phyloP scores from a whole-genome alignment of 805 yeast species.

The Candida ponderosae region DNA sequence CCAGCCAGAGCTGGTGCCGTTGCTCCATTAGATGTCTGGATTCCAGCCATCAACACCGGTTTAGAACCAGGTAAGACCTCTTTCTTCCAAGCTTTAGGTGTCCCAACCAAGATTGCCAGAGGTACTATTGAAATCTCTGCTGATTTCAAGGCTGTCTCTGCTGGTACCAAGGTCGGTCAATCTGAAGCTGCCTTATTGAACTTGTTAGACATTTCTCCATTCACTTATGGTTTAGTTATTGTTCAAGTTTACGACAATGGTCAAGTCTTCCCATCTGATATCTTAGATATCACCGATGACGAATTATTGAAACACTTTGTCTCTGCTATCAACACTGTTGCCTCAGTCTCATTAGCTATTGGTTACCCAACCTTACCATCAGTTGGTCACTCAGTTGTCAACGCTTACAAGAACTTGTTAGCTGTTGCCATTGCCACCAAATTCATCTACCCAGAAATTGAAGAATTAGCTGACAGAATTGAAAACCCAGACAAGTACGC shows the following conservation, averaged over 20 bases:
- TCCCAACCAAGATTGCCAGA: constrained; percentile 99
- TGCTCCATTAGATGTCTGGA: constrained; percentile 96
- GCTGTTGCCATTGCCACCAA: constrained; percentile 98
- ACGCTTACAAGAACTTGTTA: constrained; percentile 98
- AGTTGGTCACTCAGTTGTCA: constrained; percentile 96
- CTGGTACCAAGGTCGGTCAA: constrained; percentile 89
- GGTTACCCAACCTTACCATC: constrained; percentile 99
- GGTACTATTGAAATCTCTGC: constrained; percentile 99
- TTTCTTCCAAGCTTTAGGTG: constrained; percentile 99
- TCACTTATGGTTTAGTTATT: constrained; percentile 96
- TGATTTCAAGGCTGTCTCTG: constrained; percentile 91
- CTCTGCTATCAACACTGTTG: constrained; percentile 86
- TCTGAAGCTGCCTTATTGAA: constrained; percentile 98
- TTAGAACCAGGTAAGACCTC: constrained; percentile 99
- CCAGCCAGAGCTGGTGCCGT: constrained; percentile 99
- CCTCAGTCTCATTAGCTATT: constrained; percentile 94
- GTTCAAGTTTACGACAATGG: constrained; percentile 98
- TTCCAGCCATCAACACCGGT: constrained; percentile 99
- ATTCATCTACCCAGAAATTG: constrained; percentile 98
- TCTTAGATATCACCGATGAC: constrained; percentile 97
- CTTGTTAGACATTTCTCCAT: constrained; percentile 99
- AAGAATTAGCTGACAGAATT: constrained; percentile 97
- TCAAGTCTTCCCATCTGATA: constrained; percentile 92
- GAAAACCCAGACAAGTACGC: constrained; percentile 99
- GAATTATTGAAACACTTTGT: constrained; percentile 90